Conservation (phyloP, 495 filamentous ascomycete species). For the Aspergillus ostianus region DNA sequence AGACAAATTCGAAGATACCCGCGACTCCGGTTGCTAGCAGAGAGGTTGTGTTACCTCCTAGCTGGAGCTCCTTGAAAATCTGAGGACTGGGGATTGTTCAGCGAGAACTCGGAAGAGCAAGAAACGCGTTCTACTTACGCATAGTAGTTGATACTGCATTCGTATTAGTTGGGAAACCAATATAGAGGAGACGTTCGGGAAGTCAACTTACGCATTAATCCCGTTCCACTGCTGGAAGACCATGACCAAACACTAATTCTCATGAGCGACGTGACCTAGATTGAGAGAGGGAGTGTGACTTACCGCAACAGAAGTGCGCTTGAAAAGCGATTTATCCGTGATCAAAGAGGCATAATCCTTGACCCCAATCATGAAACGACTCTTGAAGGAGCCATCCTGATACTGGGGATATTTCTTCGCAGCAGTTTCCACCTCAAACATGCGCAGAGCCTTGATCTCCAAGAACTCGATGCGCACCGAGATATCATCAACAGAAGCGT, state of each 20-base stretch:
- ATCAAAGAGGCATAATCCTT: constrained; percentile 33
- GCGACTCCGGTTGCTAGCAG: constrained; percentile 73
- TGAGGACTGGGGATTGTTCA: constrained; percentile 25
- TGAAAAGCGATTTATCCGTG: constrained; percentile 37
- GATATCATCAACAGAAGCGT: constrained; percentile 58
- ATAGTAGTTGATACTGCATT: constrained; percentile 53
- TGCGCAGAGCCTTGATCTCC: constrained; percentile 58
- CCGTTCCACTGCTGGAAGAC: constrained; percentile 65
- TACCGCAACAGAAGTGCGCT: constrained; percentile 36
- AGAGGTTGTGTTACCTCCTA: constrained; percentile 52
- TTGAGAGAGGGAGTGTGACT: constrained; percentile 8
- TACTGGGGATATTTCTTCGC: constrained; percentile 39
- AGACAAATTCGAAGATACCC: constrained; percentile 73
- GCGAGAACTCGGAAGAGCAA: not conserved
- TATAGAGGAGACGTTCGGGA: not conserved
- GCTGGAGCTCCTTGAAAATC: constrained; percentile 36
- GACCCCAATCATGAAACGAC: constrained; percentile 30
- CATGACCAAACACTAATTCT: constrained; percentile 31
- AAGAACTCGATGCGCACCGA: constrained; percentile 64
- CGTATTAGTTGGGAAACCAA: not conserved
- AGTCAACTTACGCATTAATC: constrained; percentile 42
- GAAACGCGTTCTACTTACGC: constrained; percentile 27
- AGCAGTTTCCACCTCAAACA: constrained; percentile 56
- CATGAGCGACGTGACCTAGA: constrained; percentile 13
- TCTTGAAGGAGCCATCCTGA: constrained; percentile 31